Evolutionary conservation across 2,329 filamentous ascomycete genomes (phyloP), one percentile per base, ranked within the genome.

Genomic region (Apiospora phragmitis): DNA sequence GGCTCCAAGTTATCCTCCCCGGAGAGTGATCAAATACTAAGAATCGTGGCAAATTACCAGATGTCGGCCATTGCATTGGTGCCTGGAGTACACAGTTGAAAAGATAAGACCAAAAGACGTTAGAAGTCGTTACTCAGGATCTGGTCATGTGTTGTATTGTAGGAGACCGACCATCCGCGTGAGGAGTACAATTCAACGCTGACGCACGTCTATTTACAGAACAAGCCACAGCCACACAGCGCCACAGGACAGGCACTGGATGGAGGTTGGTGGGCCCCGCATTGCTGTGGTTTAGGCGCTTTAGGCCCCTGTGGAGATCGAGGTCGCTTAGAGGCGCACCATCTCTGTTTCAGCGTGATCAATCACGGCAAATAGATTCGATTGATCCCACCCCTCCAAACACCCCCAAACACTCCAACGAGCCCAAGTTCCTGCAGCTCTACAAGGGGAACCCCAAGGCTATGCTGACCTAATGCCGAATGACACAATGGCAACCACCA

Each of bases 181-280:
- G 38, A 41, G 38, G 3, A 6, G 8, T 41, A 41, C 38, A 11
- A 41, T 11, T 41, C 38, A 11, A 14, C 41, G 41, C 41, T 14
- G 41, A 42, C 41, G 41, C 12, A 42, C 16, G 41, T 4, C 41
- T 12, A 42, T n/a, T n/a, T n/a, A n/a, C n/a, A n/a, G n/a, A n/a
- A 47, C 55, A n/a, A 62, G 55, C 55, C 55, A 62, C 55, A 62
- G 32, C 55, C 32, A 32, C 55, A 62, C 55, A 62, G 32, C 55
- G 55, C 55, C 55, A 62, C 55, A 62, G 32, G 2, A 18, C 43
- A 14, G 3, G 8, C 6, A 1, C 18, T 9, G n/a, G 16, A 11
- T n/a, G 55, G 51, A 14, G 18, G 49, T 18, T 29, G 24, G 24
- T 55, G 49, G 9, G 49, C 26, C 49, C 49, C 16, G 49, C 26